Evolutionary conservation across 1,284 basidiomycete species (phyloP), one percentile per base, ranked within the genome.

Genomic region (Cutaneotrichosporon sp.): DNA sequence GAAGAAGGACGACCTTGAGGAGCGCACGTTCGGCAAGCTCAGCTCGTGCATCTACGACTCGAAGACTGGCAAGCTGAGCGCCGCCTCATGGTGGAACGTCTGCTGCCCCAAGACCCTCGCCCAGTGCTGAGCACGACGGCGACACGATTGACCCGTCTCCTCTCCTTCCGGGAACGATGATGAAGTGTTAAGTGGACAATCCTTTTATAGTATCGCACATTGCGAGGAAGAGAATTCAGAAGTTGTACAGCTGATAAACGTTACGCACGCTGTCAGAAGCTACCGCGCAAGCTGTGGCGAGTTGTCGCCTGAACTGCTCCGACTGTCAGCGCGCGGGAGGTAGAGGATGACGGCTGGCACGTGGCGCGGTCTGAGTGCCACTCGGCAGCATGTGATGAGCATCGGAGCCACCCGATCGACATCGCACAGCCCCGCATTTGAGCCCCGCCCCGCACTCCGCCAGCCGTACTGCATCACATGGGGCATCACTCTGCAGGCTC

Each of bases 1-100:
- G 27, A 50, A 50, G 47, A 50, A 50, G 47, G 47, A n/a, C 25
- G 25, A 50, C 18, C 9, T 27, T 27, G 47, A 50, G 27, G 47
- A 31, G 25, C 47, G 47, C 47, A 29, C 47, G 8, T 31, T 31
- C 47, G 47, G 47, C 47, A 50, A 50, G 47, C 18, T 27, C 47
- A 27, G 47, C 24, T 27, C 25, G 10, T 50, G 47, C 27, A n/a
- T n/a, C 27, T 50, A 50, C 47, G 25, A 50, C 47, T 13, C 47
- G 24, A 27, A 31, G 25, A 50, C 47, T 50, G 47, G 47, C 24
- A 9, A 14, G 25, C 47, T 50, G 9, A 18, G 2, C 9, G 9
- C 5, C 18, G 7, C 3, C 10, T 50, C 47, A 27, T 18, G 18
- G 47, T 50, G 24, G 25, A 50, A 50, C 27, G 4, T 3, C 3